Percentiles rank a stretch among this genome's conserved stretches.
These are phyloP conservation scores for Syncephalastrum racemosum DNA, from an alignment of 371 early-diverging fungal genomes.

Conservation along the genomic window DNA sequence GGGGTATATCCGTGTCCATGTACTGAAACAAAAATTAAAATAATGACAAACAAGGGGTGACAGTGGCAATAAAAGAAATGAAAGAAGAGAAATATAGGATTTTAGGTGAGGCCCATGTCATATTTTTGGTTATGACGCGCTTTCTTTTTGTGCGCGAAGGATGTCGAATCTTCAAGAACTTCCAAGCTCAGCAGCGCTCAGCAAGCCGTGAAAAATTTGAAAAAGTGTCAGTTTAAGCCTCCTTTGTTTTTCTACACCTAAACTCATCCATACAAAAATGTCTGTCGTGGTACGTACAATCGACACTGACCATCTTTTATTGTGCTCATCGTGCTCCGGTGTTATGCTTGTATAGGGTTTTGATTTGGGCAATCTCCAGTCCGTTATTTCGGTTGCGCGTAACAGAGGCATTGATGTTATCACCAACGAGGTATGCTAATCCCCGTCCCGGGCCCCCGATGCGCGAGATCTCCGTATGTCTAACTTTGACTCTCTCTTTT, in stretches of 20 bases:
- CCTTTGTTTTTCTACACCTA: constrained; percentile 1
- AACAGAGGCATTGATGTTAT: constrained; percentile 98
- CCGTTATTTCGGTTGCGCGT: constrained; percentile 95
- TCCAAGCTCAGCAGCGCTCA: constrained; percentile 1
- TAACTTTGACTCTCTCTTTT: no score
- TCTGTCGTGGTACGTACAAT: constrained; percentile 48
- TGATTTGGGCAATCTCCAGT: constrained; percentile 95
- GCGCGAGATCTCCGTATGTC: no score
- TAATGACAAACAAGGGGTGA: background rate
- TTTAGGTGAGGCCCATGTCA: no score
- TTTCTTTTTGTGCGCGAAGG: no score
- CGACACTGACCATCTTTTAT: background rate
- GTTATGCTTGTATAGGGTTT: constrained; percentile 62
- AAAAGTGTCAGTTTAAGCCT: constrained; percentile 8
- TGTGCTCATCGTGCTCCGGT: background rate
- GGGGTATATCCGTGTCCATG: no score
- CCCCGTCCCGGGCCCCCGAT: no score
- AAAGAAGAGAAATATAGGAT: background rate
- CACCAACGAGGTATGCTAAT: constrained; percentile 79
- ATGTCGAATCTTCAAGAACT: no score
- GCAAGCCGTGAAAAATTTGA: constrained; percentile 7
- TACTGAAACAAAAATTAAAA: no score
- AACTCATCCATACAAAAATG: constrained; percentile 20
- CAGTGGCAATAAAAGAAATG: background rate
- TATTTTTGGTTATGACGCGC: no score